Base-by-base conservation (phyloP, 1,284 basidiomycete species). In the Sporisorium exsertum region DNA sequence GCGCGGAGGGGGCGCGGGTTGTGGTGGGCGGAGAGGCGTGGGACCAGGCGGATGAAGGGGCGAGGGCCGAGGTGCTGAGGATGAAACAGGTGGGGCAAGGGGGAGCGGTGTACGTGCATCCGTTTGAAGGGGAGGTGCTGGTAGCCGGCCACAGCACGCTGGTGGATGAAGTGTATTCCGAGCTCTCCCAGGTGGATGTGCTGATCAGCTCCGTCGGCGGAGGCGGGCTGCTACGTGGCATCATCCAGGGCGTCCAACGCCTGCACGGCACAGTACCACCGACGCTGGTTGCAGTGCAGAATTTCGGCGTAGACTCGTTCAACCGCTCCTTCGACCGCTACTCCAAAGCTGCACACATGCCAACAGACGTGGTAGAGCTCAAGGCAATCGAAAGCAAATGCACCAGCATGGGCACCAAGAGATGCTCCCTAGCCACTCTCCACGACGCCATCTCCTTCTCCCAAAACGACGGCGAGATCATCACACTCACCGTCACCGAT, bases 61-160 rank as follows among this genome's bases (percentile, higher is more conserved):
- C 80, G 20, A 61, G 69, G 50, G 29, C 20, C 15, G 59, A 64
- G 53, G 72, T 64, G 32, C 53, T 49, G 37, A 37, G 33, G 35
- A 55, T 51, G 50, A 2, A 16, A 16, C 16, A 40, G 37, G 4
- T 16, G 37, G 37, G 37, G 7, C 16, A 50, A 47, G 59, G 50
- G 50, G 62, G 43, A 2, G 49, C 51, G 49, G 72, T 77, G 10
- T 84, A 84, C 45, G 66, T 81, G 1, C 83, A 84, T 61, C 81
- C 83, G 9, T 86, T 84, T 46, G 81, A 79, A 5, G 81, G 83
- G 29, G 79, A 81, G 2, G 59, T 58, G 15, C 35, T 84, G 9
- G 66, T 81, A 3, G 54, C 63, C 2, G 85, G 85, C 7, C 78
- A 86, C 35, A 50, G 75, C 13, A 68, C 74, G 5, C 40, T 86